Evolutionary conservation across 2,329 filamentous ascomycete species (phyloP).

Genomic region (Colletotrichum sp.): DNA sequence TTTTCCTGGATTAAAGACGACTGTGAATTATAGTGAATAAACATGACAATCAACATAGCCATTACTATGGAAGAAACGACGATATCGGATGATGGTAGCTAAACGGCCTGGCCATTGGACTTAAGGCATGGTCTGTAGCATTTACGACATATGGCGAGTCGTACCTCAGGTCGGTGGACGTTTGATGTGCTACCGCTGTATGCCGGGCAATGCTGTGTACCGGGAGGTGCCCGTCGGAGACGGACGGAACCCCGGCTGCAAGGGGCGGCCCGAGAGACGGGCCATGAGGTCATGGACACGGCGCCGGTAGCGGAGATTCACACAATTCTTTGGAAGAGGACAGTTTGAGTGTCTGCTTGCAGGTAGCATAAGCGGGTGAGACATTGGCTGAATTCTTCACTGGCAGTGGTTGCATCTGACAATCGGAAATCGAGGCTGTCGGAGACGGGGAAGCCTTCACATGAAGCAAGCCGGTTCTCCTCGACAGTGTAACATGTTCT

Average conservation of each 20-base stretch:
- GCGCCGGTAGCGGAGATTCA: background rate
- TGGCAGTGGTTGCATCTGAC: background rate
- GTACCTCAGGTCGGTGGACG: background rate
- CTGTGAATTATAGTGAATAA: no score
- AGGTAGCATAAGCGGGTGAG: background rate
- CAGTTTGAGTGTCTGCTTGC: background rate
- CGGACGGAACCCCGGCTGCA: conserved; percentile 2
- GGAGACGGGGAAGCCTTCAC: background rate
- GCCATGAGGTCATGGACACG: conserved; percentile 9
- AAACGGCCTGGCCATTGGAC: background rate
- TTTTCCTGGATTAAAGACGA: no score
- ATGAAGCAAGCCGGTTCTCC: background rate
- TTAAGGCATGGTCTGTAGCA: background rate
- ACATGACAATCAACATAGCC: no score
- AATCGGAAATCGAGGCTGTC: background rate
- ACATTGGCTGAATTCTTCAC: background rate
- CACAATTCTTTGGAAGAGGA: background rate
- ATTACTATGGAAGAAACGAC: no score
- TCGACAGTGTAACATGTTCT: background rate
- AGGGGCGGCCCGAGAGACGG: conserved; percentile 8
- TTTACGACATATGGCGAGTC: background rate
- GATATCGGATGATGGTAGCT: background rate
- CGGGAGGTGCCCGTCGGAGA: conserved; percentile 11
- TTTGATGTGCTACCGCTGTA: background rate
- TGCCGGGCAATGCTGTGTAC: background rate